Base-by-base conservation (phyloP, 2,329 filamentous ascomycete species). In the Alternaria brassicicola region DNA sequence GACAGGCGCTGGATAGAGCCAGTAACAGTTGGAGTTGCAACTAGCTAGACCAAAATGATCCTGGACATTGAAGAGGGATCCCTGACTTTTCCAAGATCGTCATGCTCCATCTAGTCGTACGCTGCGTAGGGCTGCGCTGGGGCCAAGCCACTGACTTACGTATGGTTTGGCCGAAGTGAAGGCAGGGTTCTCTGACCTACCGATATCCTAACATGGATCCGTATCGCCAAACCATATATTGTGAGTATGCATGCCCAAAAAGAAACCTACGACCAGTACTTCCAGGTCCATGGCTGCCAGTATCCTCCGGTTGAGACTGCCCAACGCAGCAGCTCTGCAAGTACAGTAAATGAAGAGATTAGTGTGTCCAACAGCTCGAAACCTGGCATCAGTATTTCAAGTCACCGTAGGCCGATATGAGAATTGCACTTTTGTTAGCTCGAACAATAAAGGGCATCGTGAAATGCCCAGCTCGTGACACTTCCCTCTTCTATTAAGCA, bases 151-250 rank as follows among this genome's bases (percentile, higher is more conserved):
- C 43, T 17, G 28, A n/a, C 9, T 46, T 46, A 36, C 30, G 46
- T 65, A 63, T 64, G 63, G 58, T 2, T 19, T 28, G 30, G 4
- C 36, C 19, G 12, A 53, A 61, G 30, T 55, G 17, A 38, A 38
- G 42, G 12, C 52, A 4, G 61, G 46, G 3, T 26, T 30, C 6
- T 23, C 25, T 28, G 2, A 59, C 39, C 8, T 17, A 54, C 35
- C 9, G n/a, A n/a, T 12, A 2, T 21, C 35, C 12, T 17, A 4
- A 38, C 17, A 10, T 38, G 17, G 17, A 21, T 2, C 12, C 8
- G 9, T 12, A 12, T 12, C 17, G 7, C 35, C 9, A 12, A 13
- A 3, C 12, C 21, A 2, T 38, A 9, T 5, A 21, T 38, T 17
- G 8, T 10, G 17, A 19, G 8, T 21, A 38, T 9, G 9, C 17